phyloP scores from a whole-genome alignment of 768 basidiomycete genomes.

The Gloeopeniophorella convolvens region DNA sequence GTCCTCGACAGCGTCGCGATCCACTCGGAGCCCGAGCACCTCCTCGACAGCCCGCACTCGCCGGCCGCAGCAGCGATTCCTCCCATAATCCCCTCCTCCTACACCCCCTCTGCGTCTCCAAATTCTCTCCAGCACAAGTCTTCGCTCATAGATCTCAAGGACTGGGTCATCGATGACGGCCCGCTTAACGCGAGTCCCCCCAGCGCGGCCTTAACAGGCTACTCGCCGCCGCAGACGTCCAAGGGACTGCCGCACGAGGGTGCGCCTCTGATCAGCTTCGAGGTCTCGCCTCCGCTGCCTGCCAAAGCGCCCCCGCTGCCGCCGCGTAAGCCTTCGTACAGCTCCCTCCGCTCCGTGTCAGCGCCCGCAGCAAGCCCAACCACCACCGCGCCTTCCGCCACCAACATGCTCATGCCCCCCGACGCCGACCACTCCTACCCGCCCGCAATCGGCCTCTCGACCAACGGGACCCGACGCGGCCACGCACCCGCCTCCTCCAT shows the following conservation, averaged over 20 bases:
- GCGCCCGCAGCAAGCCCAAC: slow-evolving; percentile 35
- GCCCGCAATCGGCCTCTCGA: slow-evolving; percentile 27
- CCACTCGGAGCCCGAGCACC: slow-evolving; percentile 11
- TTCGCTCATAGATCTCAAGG: slow-evolving; percentile 60
- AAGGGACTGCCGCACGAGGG: slow-evolving; percentile 16
- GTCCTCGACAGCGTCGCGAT: slow-evolving; percentile 14
- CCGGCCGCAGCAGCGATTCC: slow-evolving; percentile 13
- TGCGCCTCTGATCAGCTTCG: slow-evolving; percentile 47
- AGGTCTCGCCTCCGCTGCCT: slow-evolving; percentile 36
- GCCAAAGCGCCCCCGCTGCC: slow-evolving; percentile 48
- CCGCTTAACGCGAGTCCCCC: slow-evolving; percentile 19
- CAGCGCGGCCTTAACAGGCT: neutral
- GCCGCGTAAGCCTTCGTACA: slow-evolving; percentile 50
- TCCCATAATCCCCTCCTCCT: slow-evolving; percentile 10
- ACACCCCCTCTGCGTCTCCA: slow-evolving; percentile 16
- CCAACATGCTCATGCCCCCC: slow-evolving; percentile 38
- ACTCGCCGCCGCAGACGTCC: neutral
- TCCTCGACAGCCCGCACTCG: slow-evolving; percentile 15
- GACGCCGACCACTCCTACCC: slow-evolving; percentile 46
- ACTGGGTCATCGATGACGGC: slow-evolving; percentile 63
- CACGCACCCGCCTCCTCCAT: slow-evolving; percentile 61
- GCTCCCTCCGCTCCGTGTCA: slow-evolving; percentile 41
- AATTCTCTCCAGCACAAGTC: slow-evolving; percentile 28
- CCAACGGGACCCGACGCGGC: slow-evolving; percentile 30
- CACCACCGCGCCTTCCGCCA: slow-evolving; percentile 28